Conservation (phyloP, 306 rosid genomes). For the Clitoria ternatea region DNA sequence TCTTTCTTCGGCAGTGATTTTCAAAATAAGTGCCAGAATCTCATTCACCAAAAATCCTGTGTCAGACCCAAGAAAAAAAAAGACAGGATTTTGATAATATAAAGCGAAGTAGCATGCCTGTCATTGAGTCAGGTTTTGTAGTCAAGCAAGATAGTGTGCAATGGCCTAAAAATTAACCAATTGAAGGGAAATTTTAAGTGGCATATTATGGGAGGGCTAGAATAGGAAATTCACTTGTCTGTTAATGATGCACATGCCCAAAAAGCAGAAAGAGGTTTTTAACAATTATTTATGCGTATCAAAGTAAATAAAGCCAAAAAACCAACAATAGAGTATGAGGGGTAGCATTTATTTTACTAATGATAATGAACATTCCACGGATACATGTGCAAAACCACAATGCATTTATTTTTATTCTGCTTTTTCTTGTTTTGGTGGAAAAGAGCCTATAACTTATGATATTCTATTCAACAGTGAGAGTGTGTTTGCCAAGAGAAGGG, state of each 20-base stretch:
- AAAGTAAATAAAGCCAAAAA: constrained; percentile 27
- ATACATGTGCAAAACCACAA: constrained; percentile 20
- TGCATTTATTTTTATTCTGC: neutral
- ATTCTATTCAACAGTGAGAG: neutral
- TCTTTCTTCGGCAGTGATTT: constrained; percentile 31
- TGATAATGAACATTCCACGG: constrained; percentile 13
- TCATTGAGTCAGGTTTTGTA: constrained; percentile 46
- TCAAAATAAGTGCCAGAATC: constrained; percentile 52
- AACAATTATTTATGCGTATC: constrained; percentile 24
- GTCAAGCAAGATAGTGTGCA: constrained; percentile 38
- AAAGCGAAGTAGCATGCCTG: constrained; percentile 72
- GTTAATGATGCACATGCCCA: constrained; percentile 55
- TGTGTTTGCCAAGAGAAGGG: constrained; percentile 23
- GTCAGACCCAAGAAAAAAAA: constrained; percentile 48
- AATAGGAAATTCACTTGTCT: constrained; percentile 37
- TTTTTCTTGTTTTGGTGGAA: neutral
- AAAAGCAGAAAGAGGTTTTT: constrained; percentile 29
- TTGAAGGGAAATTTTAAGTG: constrained; percentile 26
- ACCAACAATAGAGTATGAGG: constrained; percentile 10
- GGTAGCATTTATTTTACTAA: constrained; percentile 10
- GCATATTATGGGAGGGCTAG: constrained; percentile 30
- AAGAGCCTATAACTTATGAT: neutral
- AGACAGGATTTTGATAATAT: constrained; percentile 39
- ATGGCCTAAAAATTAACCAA: constrained; percentile 24
- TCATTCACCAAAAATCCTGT: constrained; percentile 51